Evolutionary conservation across 768 basidiomycete genomes (phyloP).

Genomic region (Termitomyces sp.): DNA sequence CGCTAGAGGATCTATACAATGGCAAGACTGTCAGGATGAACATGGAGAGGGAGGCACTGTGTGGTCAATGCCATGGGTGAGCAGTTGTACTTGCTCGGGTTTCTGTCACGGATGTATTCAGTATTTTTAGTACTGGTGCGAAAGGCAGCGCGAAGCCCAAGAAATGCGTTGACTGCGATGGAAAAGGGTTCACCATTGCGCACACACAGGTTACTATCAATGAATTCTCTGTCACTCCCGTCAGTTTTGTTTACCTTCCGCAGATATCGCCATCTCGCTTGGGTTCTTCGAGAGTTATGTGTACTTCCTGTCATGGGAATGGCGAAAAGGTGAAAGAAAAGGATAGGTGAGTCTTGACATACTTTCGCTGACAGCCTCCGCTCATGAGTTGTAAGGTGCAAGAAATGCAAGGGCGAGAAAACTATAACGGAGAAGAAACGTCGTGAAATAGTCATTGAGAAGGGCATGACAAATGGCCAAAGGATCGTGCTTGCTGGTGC

Average conservation of each 20-base stretch:
- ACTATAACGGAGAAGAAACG: constrained; percentile 84
- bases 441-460: constrained; percentile 82
- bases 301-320: constrained; percentile 63
- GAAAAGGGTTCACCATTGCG: constrained; percentile 70
- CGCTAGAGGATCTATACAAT: constrained; percentile 89
- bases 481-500: constrained; percentile 87
- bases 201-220: constrained; percentile 43
- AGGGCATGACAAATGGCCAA: constrained; percentile 80
- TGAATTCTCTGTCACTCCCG: background rate
- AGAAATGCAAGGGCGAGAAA: constrained; percentile 89
- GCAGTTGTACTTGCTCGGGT: constrained; percentile 10
- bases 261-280: constrained; percentile 41
- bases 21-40: constrained; percentile 87
- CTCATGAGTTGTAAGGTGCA: constrained; percentile 55
- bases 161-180: constrained; percentile 74
- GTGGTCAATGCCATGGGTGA: constrained; percentile 77
- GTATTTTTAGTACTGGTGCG: constrained; percentile 61
- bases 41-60: constrained; percentile 82
- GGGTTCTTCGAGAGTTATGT: constrained; percentile 49
- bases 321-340: constrained; percentile 78
- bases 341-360: constrained; percentile 51
- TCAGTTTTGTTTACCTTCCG: background rate
- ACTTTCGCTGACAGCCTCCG: background rate
- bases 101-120: background rate
- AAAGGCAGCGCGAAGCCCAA: constrained; percentile 82